A percentile compares a stretch with the other conserved stretches of the same genome.
These are phyloP conservation scores for Xylaria sp. DNA, from an alignment of 2,329 filamentous ascomycete genomes.

Conservation along the genomic window DNA sequence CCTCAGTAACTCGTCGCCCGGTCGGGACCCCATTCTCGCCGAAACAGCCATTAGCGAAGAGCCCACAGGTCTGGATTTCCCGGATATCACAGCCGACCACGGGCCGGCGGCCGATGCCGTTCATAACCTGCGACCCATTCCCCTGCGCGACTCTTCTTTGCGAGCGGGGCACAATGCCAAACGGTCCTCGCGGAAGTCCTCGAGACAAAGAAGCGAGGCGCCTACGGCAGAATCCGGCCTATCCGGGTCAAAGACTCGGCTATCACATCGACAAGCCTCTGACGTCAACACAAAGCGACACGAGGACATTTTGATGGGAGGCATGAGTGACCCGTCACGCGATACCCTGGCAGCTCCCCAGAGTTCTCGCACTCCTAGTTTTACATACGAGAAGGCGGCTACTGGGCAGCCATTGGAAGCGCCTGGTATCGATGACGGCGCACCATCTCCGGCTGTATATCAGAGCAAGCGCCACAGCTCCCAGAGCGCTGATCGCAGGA, in stretches of 20 bases:
- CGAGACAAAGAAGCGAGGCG: constrained; percentile 61
- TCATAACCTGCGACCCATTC: constrained; percentile 59
- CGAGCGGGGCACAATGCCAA: constrained; percentile 63
- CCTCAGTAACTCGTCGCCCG: constrained; percentile 51
- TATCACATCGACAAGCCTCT: constrained; percentile 42
- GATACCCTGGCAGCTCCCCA: constrained; percentile 38
- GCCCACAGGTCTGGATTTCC: constrained; percentile 46
- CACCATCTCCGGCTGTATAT: constrained; percentile 75
- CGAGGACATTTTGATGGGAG: constrained; percentile 47
- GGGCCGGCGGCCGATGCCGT: constrained; percentile 43
- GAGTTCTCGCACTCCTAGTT: constrained; percentile 40
- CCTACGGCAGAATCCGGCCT: constrained; percentile 52
- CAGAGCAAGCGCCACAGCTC: constrained; percentile 67
- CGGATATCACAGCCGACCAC: constrained; percentile 35
- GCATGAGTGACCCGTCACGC: constrained; percentile 47
- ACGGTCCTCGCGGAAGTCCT: constrained; percentile 63
- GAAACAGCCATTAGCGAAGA: constrained; percentile 69
- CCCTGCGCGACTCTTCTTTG: constrained; percentile 74
- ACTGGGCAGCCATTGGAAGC: constrained; percentile 42
- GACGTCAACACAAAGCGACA: constrained; percentile 42
- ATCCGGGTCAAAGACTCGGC: constrained; percentile 41
- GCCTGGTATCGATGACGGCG: constrained; percentile 67
- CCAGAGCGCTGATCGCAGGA: constrained; percentile 58
- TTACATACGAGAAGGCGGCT: constrained; percentile 42
- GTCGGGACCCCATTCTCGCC: constrained; percentile 62